Evolutionary conservation across 352 stramenopile genomes (phyloP), one percentile per base, ranked within the genome.

Genomic region (Phytophthora pluvialis): DNA sequence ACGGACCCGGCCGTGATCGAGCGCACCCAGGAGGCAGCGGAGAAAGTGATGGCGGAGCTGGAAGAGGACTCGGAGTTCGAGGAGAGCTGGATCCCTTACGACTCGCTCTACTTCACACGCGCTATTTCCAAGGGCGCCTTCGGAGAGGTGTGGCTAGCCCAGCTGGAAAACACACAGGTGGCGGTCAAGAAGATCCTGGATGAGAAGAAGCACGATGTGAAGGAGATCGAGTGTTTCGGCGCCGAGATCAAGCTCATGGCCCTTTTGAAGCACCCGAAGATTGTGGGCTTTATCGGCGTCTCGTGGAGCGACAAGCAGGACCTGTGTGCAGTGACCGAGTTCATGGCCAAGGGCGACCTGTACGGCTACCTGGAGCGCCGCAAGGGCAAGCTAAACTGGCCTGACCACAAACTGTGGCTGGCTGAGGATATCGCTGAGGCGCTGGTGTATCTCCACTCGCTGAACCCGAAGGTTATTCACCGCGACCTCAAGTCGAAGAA

Each of bases 401-500:
- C 51, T 18, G 65, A 65, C 43, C 61, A 79, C 43, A 72, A 73
- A 39, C 13, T 78, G 25, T 72, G 51, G 40, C 72, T 85, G 42
- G 73, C 78, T 3, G 56, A 77, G 35, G 84, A 94, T 65, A 81
- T 93, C 26, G 83, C 83, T 42, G 80, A 93, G 51, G 86, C 84
- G 7, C 67, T 95, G 16, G 73, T 79, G 44, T 96, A 91, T 64
- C 84, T 96, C 56, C 88, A 96, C 77, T 90, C 84, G 50, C 68
- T 92, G 18, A 86, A 78, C 42, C 84, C 84, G 28, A 91, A 89
- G 69, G 75, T 96, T 62, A 93, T 96, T 69, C 86, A 94, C 63
- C 83, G 85, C n/a, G 83, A 92, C 55, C 72, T 93, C 60, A 93
- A 93, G 72, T 92, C 83, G 18, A 88, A 88, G 56, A 90, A 90